Evolutionary conservation across 129 eudicot genomes (phyloP).

Genomic region (Escallonia rubra): DNA sequence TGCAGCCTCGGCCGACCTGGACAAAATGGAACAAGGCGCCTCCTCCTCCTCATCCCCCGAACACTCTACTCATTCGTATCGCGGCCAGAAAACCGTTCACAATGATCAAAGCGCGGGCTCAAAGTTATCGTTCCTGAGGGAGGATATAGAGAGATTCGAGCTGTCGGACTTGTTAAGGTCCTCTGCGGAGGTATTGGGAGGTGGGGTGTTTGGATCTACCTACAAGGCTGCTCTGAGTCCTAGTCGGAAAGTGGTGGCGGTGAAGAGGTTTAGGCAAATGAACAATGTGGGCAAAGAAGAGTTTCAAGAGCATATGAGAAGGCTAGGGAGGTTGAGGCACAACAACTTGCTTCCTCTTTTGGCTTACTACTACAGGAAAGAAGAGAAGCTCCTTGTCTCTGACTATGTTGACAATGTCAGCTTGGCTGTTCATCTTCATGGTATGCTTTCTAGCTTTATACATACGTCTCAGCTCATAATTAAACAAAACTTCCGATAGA

Average conservation of each 20-base stretch:
- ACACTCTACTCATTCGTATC: background rate
- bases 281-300: slow-evolving; percentile 65
- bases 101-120: background rate
- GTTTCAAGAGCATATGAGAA: slow-evolving; percentile 80
- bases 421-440: slow-evolving; percentile 77
- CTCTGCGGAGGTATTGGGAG: slow-evolving; percentile 70
- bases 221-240: slow-evolving; percentile 52
- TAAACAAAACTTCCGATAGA: too few species aligned
- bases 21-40: slow-evolving; percentile 40
- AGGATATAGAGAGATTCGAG: slow-evolving; percentile 54
- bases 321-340: slow-evolving; percentile 70
- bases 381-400: slow-evolving; percentile 81
- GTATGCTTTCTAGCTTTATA: slow-evolving; percentile 21
- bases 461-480: too few species aligned
- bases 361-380: slow-evolving; percentile 72
- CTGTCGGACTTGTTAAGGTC: slow-evolving; percentile 75
- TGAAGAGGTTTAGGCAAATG: slow-evolving; percentile 85
- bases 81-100: slow-evolving; percentile 21
- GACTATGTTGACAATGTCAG: slow-evolving; percentile 58
- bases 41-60: slow-evolving; percentile 15
- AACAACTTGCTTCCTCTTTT: slow-evolving; percentile 61
- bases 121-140: slow-evolving; percentile 61
- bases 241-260: slow-evolving; percentile 56
- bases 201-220: slow-evolving; percentile 82
- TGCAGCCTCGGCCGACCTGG: slow-evolving; percentile 25